Base-by-base conservation (phyloP, 148 eudicot genomes). In the Heliosperma pusillum region DNA sequence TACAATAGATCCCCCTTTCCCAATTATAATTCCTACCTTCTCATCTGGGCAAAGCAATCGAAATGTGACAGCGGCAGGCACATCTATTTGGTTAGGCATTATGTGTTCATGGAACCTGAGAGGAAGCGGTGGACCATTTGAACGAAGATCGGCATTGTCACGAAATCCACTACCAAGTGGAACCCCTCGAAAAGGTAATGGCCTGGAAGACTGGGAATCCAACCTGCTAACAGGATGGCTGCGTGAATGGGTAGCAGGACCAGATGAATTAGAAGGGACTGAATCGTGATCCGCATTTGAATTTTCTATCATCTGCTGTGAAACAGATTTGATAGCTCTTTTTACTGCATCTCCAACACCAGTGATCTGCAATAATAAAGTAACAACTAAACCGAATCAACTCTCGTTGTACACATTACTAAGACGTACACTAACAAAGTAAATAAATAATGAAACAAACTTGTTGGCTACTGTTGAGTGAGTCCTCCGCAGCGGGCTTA, bases 11-110 rank as follows among this genome's bases (percentile, higher is more conserved):
- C 97, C 99, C 24, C 96, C 99, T 80, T 92, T 95, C 70, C 99
- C 99, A 78, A 95, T 95, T 67, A 95, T 86, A 75, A 89, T 91
- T 26, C 99, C 99, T 17, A 87, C 90, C 82, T 89, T 90, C 73
- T 90, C 93, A 77, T 82, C 90, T 74, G 88, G 86, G 74, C 99
- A 95, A 53, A 92, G 78, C 71, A 95, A 81, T 66, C 94, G 85
- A 72, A 87, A 88, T 45, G 86, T 82, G 47, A 95, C 33, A 57
- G 84, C 75, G 70, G 89, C 96, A 20, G 88, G 60, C 72, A 67
- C 78, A 77, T 88, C 83, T 78, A 86, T 79, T 50, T 81, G 80
- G 53, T 82, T 82, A 42, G 85, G 88, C 70, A 84, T 62, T 68
- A 80, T 80, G 45, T 78, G 77, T 59, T 86, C 93, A 70, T 63